These are phyloP conservation scores for Xylariaceae sp. DNA, from an alignment of 2,329 filamentous ascomycete species.

Conservation along the genomic window DNA sequence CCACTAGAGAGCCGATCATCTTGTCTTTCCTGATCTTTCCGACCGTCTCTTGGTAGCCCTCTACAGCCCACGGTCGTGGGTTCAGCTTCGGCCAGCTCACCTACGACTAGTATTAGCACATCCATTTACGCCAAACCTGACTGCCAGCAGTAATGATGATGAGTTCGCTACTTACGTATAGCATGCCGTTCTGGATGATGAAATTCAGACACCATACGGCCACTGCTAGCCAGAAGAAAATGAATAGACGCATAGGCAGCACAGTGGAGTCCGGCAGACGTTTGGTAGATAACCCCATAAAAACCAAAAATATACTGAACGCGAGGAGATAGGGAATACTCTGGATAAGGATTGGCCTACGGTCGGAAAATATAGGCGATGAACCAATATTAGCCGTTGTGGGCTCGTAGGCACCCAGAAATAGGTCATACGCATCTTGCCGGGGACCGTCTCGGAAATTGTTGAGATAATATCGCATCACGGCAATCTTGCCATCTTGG, in stretches of 20 bases:
- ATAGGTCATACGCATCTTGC: conserved; percentile 93
- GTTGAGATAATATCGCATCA: conserved; percentile 86
- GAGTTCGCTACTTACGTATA: conserved; percentile 68
- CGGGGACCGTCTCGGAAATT: conserved; percentile 92
- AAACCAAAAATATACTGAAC: conserved; percentile 78
- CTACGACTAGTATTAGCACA: conserved; percentile 44
- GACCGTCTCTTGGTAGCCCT: conserved; percentile 85
- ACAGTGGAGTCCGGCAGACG: conserved; percentile 67
- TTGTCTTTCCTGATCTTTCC: conserved; percentile 76
- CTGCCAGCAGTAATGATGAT: not conserved
- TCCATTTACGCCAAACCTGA: not conserved
- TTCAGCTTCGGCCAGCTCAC: conserved; percentile 99
- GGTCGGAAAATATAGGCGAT: conserved; percentile 74
- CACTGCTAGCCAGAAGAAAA: conserved; percentile 70
- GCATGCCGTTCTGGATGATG: conserved; percentile 77
- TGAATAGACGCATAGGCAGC: conserved; percentile 78
- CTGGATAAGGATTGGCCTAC: conserved; percentile 81
- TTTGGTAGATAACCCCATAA: conserved; percentile 69
- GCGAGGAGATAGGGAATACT: conserved; percentile 88
- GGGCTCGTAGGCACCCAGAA: conserved; percentile 81
- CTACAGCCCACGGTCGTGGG: conserved; percentile 76
- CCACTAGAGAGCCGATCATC: conserved; percentile 71
- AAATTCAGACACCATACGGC: conserved; percentile 71
- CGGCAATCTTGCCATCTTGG: conserved; percentile 81
- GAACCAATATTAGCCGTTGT: conserved; percentile 66